phyloP scores from a whole-genome alignment of 2,329 filamentous ascomycete species.

The Phialemoniopsis sp. region DNA sequence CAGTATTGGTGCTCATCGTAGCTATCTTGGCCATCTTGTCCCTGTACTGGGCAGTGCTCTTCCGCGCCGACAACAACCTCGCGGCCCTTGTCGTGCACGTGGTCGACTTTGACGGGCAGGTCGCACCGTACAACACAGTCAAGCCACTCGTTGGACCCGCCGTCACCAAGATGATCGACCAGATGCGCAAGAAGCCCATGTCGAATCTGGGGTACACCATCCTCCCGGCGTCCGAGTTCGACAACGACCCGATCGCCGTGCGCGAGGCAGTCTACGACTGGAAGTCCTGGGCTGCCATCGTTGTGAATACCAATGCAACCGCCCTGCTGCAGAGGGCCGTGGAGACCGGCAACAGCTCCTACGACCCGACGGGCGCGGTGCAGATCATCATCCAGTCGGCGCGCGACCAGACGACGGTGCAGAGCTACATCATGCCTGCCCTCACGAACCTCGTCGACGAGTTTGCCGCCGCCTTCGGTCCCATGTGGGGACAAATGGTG shows the following conservation, averaged over 20 bases:
- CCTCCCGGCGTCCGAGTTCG: slow-evolving; percentile 43
- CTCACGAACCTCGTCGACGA: slow-evolving; percentile 40
- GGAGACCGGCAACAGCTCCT: slow-evolving; percentile 48
- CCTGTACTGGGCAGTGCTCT: slow-evolving; percentile 58
- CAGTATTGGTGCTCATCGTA: slow-evolving; percentile 44
- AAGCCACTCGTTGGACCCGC: slow-evolving; percentile 52
- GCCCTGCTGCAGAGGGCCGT: slow-evolving; percentile 51
- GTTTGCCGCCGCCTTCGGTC: slow-evolving; percentile 43
- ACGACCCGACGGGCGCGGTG: slow-evolving; percentile 55
- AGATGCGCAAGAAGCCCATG: slow-evolving; percentile 30
- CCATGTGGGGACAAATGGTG: slow-evolving; percentile 33
- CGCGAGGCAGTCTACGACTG: slow-evolving; percentile 55
- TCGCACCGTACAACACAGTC: slow-evolving; percentile 43
- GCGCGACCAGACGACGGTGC: slow-evolving; percentile 50
- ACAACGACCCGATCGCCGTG: slow-evolving; percentile 50
- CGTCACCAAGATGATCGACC: slow-evolving; percentile 38
- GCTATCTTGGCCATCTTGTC: slow-evolving; percentile 55
- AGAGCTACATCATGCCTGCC: slow-evolving; percentile 47
- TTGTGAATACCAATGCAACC: slow-evolving; percentile 60
- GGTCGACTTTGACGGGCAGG: slow-evolving; percentile 58
- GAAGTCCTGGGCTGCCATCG: slow-evolving; percentile 55
- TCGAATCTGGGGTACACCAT: slow-evolving; percentile 46
- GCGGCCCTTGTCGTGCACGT: slow-evolving; percentile 48
- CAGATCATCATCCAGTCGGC: slow-evolving; percentile 52
- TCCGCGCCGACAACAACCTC: slow-evolving; percentile 41